Evolutionary conservation across 192 early-diverging fungal species (phyloP).

Genomic region (Chytriomyces sp.): DNA sequence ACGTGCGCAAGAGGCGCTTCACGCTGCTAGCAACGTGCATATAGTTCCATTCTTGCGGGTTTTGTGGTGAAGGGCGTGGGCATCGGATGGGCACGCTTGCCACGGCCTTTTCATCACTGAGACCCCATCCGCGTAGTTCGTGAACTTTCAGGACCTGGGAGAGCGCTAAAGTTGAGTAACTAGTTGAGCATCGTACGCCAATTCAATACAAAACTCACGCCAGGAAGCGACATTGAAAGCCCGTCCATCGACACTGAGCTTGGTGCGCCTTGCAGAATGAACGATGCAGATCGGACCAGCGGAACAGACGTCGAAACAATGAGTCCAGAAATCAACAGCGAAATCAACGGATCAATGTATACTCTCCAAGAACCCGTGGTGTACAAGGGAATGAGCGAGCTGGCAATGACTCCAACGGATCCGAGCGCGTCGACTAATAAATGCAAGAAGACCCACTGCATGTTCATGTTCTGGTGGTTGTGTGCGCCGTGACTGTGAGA

Average conservation of each 20-base stretch:
- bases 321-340: constrained; percentile 67
- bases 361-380: constrained; percentile 67
- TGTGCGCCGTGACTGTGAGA: no score
- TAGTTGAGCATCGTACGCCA: no score
- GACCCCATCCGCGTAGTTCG: constrained; percentile 91
- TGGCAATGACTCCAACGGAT: constrained; percentile 83
- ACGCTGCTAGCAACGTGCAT: constrained; percentile 73
- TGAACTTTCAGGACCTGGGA: constrained; percentile 73
- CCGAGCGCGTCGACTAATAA: constrained; percentile 88
- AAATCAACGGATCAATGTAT: constrained; percentile 86
- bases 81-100: constrained; percentile 70
- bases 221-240: constrained; percentile 63
- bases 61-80: constrained; percentile 1
- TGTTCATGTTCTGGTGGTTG: constrained; percentile 57
- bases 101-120: constrained; percentile 82
- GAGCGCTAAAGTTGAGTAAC: no score
- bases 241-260: constrained; percentile 63
- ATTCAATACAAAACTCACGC: constrained; percentile 21
- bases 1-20: constrained; percentile 72
- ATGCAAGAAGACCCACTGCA: constrained; percentile 84
- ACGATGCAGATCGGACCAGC: constrained; percentile 71
- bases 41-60: constrained; percentile 50
- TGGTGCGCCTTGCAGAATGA: constrained; percentile 84
- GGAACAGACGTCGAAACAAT: constrained; percentile 67
- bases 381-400: constrained; percentile 77